Evolutionary conservation across 257 asterid genomes (phyloP).

Genomic region (Solanum sejunctum): DNA sequence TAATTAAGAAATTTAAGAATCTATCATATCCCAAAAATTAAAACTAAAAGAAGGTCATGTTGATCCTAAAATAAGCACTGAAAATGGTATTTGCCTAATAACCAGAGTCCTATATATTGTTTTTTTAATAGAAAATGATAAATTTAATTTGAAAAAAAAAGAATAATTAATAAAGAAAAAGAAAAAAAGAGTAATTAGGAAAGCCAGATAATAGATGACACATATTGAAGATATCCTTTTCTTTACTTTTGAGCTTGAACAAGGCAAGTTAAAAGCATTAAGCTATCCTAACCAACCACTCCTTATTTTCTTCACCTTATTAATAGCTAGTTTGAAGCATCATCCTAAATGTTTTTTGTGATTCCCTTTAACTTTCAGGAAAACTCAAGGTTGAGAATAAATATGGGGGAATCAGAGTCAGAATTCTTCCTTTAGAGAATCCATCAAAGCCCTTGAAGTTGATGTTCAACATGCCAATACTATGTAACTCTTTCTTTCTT

Average conservation of each 20-base stretch:
- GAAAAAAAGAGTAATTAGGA: neutral
- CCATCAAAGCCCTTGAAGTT: conserved; percentile 55
- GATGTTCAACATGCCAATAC: conserved; percentile 66
- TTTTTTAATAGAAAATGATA: neutral
- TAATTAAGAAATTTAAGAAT: neutral
- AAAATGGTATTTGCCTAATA: neutral
- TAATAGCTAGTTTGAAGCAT: neutral
- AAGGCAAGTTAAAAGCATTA: conserved; percentile 21
- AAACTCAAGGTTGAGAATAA: conserved; percentile 4
- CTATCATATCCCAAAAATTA: neutral
- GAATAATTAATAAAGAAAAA: neutral
- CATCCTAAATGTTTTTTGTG: neutral
- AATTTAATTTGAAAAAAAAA: neutral
- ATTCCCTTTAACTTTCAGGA: neutral
- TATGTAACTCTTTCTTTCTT: conserved; percentile 23
- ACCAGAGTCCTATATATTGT: neutral
- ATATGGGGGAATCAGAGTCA: conserved; percentile 35
- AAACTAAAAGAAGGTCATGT: neutral
- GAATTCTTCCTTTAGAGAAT: conserved; percentile 44
- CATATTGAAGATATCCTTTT: conserved; percentile 33
- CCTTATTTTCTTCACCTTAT: conserved; percentile 3
- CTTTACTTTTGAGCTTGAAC: conserved; percentile 26
- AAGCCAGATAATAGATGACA: neutral
- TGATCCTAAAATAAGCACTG: neutral
- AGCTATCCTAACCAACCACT: conserved; percentile 13